Percentiles rank a stretch among this genome's conserved stretches.
Conservation (phyloP, 2,329 filamentous ascomycete genomes). For the Onygenales sp. region DNA sequence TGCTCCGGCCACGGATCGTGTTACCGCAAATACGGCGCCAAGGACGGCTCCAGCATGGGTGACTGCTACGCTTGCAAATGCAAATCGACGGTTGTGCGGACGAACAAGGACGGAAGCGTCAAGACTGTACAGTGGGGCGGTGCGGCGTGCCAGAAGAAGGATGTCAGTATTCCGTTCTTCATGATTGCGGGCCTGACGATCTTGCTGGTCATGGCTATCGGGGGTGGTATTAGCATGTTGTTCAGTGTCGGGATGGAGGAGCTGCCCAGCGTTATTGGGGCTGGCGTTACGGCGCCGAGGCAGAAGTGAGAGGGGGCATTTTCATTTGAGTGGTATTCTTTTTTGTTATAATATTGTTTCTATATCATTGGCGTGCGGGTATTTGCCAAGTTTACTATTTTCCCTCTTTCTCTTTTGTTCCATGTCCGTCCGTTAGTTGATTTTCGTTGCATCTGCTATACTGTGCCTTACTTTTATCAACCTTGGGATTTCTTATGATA, state of each 20-base stretch:
- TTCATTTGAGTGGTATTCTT: neutral
- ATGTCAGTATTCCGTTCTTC: conserved; percentile 83
- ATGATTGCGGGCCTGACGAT: conserved; percentile 69
- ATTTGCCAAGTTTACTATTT: neutral
- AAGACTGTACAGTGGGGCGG: conserved; percentile 74
- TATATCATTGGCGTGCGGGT: neutral
- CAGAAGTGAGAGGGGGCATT: conserved; percentile 27
- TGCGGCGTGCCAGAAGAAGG: conserved; percentile 78
- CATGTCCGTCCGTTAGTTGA: neutral
- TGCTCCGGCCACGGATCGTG: conserved; percentile 80
- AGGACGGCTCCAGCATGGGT: conserved; percentile 24
- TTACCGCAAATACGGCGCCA: conserved; percentile 51
- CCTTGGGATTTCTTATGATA: neutral
- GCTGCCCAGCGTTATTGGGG: conserved; percentile 89
- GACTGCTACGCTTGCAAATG: conserved; percentile 77
- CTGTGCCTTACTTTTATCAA: neutral
- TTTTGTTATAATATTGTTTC: neutral
- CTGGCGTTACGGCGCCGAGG: conserved; percentile 69
- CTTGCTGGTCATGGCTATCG: conserved; percentile 56
- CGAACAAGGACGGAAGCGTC: conserved; percentile 38
- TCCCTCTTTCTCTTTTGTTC: neutral
- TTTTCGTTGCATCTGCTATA: neutral
- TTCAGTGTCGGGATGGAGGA: conserved; percentile 78
- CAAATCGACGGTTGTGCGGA: conserved; percentile 44
- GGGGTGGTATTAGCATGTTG: conserved; percentile 65